A percentile compares a stretch with the other conserved stretches of the same genome.
These are phyloP conservation scores for Obelidium mucronatum DNA, from an alignment of 192 early-diverging fungal genomes.

Conservation along the genomic window DNA sequence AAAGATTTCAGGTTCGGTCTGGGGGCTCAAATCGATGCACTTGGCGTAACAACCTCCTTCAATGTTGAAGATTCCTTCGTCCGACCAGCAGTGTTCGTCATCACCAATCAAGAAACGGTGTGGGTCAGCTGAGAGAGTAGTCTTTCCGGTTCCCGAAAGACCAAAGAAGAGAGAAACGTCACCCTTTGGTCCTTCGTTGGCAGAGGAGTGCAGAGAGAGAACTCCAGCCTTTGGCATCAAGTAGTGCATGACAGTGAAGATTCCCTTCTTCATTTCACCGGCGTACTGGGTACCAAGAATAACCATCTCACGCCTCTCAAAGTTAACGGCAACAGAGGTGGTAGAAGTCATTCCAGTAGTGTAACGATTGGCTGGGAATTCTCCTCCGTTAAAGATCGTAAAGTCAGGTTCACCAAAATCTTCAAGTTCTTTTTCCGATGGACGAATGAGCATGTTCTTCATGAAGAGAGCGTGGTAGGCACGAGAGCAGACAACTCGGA, in stretches of 20 bases:
- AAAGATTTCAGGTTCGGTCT: slow-evolving; percentile 99
- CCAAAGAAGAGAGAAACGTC: slow-evolving; percentile 99
- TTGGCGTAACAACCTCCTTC: slow-evolving; percentile 99
- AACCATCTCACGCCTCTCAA: slow-evolving; percentile 94
- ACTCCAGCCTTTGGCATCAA: slow-evolving; percentile 95
- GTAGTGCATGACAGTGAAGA: slow-evolving; percentile 97
- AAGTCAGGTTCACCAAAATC: slow-evolving; percentile 96
- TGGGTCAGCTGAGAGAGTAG: slow-evolving; percentile 95
- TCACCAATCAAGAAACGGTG: slow-evolving; percentile 94
- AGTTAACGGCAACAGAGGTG: slow-evolving; percentile 93
- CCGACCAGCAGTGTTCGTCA: slow-evolving; percentile 99
- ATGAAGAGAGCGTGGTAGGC: slow-evolving; percentile 98
- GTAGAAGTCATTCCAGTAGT: slow-evolving; percentile 95
- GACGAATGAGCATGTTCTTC: slow-evolving; percentile 99
- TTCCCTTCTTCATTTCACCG: slow-evolving; percentile 99
- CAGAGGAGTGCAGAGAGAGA: slow-evolving; percentile 90
- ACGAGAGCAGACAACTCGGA: slow-evolving; percentile 91
- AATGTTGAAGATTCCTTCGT: slow-evolving; percentile 97
- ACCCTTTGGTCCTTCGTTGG: slow-evolving; percentile 88
- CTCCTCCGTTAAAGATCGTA: slow-evolving; percentile 96
- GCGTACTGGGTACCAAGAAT: slow-evolving; percentile 98
- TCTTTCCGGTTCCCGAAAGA: slow-evolving; percentile 98
- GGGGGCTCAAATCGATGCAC: slow-evolving; percentile 91
- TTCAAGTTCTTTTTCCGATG: slow-evolving; percentile 86
- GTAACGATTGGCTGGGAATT: slow-evolving; percentile 92